Evolutionary conservation across 305 asterid species (phyloP), one percentile per base, ranked within the genome.

Genomic region (Petunia hybrid): DNA sequence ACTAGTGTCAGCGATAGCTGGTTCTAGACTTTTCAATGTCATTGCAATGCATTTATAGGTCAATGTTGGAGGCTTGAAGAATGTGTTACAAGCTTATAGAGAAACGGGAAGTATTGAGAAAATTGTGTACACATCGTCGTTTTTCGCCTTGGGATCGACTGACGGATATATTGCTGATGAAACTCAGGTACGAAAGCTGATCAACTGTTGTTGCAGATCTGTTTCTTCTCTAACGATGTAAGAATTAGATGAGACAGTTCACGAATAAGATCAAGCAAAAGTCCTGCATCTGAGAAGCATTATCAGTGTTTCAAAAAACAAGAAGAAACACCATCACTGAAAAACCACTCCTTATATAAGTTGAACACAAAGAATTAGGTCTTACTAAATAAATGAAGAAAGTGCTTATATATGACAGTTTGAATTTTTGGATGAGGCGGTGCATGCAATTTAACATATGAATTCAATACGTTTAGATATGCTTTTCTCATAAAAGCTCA

Each of bases 61-160:
- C 70, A 95, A 95, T 86, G 92, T 95, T 84, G 97, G 97, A 57
- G 99, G 99, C 38, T 86, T 95, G 88, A 91, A 80, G 92, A 95
- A 93, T 83, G 94, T 95, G 10, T 46, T 95, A 85, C 89, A 83
- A 86, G 97, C 93, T 38, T 91, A 62, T 75, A 89, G 85, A 86
- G 97, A 92, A 83, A 84, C 89, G 12, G 82, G 85, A 31, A 83
- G 88, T 10, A 71, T 93, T 77, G 93, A 93, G 84, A 95, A 86
- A 91, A 91, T 95, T 64, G 79, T 95, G 2, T 93, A 95, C 65
- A 95, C 98, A 40, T 95, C 99, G 59, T 95, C 99, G 75, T 93
- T 92, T 84, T 95, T 95, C 31, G 99, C 98, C 1, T 84, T 95
- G 87, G 99, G 98, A 8, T 80, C 97, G 1, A 92, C 97, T 53